Base-by-base conservation (phyloP, 108 stramenopile species). In the Stephanodiscus triporus region DNA sequence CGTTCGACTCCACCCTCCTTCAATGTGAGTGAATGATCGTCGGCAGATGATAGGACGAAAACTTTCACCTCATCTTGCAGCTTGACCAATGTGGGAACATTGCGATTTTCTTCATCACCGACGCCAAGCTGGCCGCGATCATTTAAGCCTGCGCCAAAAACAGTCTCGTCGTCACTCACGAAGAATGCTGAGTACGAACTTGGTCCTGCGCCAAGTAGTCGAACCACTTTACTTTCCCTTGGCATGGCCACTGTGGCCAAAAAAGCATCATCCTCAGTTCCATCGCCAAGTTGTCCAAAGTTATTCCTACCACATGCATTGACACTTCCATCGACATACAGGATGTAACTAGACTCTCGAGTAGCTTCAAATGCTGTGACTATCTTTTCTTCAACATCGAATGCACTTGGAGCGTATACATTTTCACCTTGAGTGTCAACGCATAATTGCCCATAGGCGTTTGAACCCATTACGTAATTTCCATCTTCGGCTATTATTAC, bases 391-490 rank as follows among this genome's bases (percentile, higher is more conserved):
- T 42, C 37, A 23, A 58, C 26, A 16, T 36, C 45, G 0, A 68
- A 8, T 47, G 72, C 66, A 8, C 63, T 37, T 24, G 63, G 55
- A 22, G 37, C 43, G 42, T 10, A 45, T 30, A 61, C 48, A 36
- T 48, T 70, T 37, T 71, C 48, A 14, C 77, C 77, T 29, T 86
- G 64, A 23, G 63, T 79, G 23, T 70, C 76, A 34, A 54, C 66
- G 34, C 85, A 83, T 29, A 78, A 65, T 62, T 86, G 85, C 32
- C 70, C 80, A 34, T 81, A 81, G 19, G 49, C 71, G 32, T 77
- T 77, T 10, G 58, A 65, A 22, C 85, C 85, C 53, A 75, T 84
- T 23, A 55, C 72, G 10, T 77, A 62, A 30, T 36, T 47, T 3
- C 76, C 73, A 19, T 58, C 55, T 19, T 42, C 19, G 9, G 71